These are phyloP conservation scores for Kwoniella sp. DNA, from an alignment of 768 basidiomycete species.

Conservation along the genomic window DNA sequence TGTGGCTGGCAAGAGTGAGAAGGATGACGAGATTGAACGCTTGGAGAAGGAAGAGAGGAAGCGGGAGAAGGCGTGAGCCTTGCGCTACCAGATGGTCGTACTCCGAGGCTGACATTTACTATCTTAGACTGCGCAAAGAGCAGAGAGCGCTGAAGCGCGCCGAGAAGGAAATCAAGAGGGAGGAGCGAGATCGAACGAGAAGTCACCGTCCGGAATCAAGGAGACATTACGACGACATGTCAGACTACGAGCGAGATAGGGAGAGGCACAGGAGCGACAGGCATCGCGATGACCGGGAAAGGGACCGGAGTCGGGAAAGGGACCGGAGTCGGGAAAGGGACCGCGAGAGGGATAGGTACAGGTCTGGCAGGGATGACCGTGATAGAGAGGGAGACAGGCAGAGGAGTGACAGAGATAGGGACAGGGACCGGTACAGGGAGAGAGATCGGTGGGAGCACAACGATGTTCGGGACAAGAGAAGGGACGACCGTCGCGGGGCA, in stretches of 20 bases:
- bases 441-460: neutral
- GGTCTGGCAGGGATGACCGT: neutral
- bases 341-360: conserved; percentile 5
- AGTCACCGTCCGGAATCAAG: conserved; percentile 3
- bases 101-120: too few species aligned
- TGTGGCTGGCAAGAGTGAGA: conserved; percentile 28
- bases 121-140: conserved; percentile 45
- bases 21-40: conserved; percentile 41
- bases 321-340: conserved; percentile 6
- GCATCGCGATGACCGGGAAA: conserved; percentile 9
- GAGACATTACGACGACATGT: conserved; percentile 5
- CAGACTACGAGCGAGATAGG: conserved; percentile 9
- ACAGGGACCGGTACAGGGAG: conserved; percentile 1
- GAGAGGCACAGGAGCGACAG: conserved; percentile 10
- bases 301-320: conserved; percentile 1
- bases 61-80: conserved; percentile 45
- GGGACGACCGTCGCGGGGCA: neutral
- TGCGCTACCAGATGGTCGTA: neutral
- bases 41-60: conserved; percentile 44
- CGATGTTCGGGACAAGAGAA: conserved; percentile 1
- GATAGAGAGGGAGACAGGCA: conserved; percentile 1
- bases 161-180: conserved; percentile 36
- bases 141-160: conserved; percentile 38
- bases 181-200: conserved; percentile 30
- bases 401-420: neutral